Evolutionary conservation across 2,329 filamentous ascomycete species (phyloP).

Genomic region (Chaetomiaceae sp.): DNA sequence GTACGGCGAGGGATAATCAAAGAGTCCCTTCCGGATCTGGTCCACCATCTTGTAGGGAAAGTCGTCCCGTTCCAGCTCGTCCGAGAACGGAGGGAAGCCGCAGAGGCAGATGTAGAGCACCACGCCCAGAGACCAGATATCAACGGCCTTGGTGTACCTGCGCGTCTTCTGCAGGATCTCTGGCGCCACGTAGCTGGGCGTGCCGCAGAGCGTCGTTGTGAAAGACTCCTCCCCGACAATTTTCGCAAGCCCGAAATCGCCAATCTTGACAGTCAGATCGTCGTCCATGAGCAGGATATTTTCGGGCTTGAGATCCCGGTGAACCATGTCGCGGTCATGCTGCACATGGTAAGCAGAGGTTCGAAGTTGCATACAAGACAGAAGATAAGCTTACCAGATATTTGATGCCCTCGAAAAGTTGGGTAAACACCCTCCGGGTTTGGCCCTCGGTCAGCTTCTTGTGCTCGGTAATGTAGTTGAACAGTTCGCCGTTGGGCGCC

Average conservation of each 20-base stretch:
- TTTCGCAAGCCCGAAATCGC: slow-evolving; percentile 95
- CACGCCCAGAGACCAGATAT: slow-evolving; percentile 96
- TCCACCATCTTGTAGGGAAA: slow-evolving; percentile 84
- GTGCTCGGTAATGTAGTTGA: slow-evolving; percentile 91
- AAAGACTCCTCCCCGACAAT: slow-evolving; percentile 99
- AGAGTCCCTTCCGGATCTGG: slow-evolving; percentile 83
- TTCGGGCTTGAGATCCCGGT: slow-evolving; percentile 96
- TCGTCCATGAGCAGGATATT: slow-evolving; percentile 90
- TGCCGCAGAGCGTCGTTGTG: slow-evolving; percentile 92
- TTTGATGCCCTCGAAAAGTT: slow-evolving; percentile 90
- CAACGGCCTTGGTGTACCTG: slow-evolving; percentile 90
- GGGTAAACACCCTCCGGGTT: slow-evolving; percentile 79
- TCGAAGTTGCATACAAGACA: neutral
- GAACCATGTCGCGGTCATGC: slow-evolving; percentile 96
- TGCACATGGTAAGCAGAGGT: slow-evolving; percentile 38
- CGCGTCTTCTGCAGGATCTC: slow-evolving; percentile 83
- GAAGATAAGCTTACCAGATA: slow-evolving; percentile 66
- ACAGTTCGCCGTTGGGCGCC: slow-evolving; percentile 87
- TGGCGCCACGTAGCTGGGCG: slow-evolving; percentile 94
- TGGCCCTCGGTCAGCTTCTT: slow-evolving; percentile 82
- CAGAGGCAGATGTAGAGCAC: slow-evolving; percentile 96
- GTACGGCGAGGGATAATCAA: slow-evolving; percentile 94
- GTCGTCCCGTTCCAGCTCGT: slow-evolving; percentile 76
- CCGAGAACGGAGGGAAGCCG: slow-evolving; percentile 94
- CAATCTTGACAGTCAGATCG: slow-evolving; percentile 81